Evolutionary conservation across 2,329 filamentous ascomycete species (phyloP).

Genomic region (Fusarium caatingaense): DNA sequence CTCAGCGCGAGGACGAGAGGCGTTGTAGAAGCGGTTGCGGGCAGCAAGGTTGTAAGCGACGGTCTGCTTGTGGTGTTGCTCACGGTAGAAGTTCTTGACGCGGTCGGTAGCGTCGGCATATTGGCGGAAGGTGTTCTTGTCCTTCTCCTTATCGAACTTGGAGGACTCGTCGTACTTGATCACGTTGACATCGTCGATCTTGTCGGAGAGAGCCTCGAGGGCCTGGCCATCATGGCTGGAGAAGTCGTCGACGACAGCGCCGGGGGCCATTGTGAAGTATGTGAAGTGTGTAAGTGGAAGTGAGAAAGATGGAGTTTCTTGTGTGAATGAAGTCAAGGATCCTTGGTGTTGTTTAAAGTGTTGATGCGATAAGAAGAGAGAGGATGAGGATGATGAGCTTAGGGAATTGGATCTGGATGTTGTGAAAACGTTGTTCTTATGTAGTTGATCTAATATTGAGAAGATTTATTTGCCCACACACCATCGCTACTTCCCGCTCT

Average conservation of each 20-base stretch:
- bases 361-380: neutral
- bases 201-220: slow-evolving; percentile 63
- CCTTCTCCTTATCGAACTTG: slow-evolving; percentile 78
- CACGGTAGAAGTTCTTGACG: slow-evolving; percentile 87
- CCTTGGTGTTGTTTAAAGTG: neutral
- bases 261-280: slow-evolving; percentile 43
- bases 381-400: slow-evolving; percentile 29
- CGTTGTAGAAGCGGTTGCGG: slow-evolving; percentile 68
- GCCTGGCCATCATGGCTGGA: slow-evolving; percentile 42
- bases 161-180: slow-evolving; percentile 65
- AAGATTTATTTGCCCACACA: slow-evolving; percentile 16
- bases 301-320: neutral
- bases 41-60: slow-evolving; percentile 87
- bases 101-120: slow-evolving; percentile 86
- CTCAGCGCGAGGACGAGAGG: slow-evolving; percentile 70
- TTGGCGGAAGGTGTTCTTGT: slow-evolving; percentile 84
- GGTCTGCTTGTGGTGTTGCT: slow-evolving; percentile 77
- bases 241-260: slow-evolving; percentile 42
- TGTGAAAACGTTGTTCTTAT: slow-evolving; percentile 25
- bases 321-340: neutral
- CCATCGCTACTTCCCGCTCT: slow-evolving; percentile 16
- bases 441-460: slow-evolving; percentile 18
- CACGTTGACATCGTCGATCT: slow-evolving; percentile 64
- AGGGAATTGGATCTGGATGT: slow-evolving; percentile 1
- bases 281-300: slow-evolving; percentile 30